Percentiles rank a stretch among this genome's conserved stretches.
Conservation (phyloP, 2,329 filamentous ascomycete genomes). For the Calonectria honghensis region DNA sequence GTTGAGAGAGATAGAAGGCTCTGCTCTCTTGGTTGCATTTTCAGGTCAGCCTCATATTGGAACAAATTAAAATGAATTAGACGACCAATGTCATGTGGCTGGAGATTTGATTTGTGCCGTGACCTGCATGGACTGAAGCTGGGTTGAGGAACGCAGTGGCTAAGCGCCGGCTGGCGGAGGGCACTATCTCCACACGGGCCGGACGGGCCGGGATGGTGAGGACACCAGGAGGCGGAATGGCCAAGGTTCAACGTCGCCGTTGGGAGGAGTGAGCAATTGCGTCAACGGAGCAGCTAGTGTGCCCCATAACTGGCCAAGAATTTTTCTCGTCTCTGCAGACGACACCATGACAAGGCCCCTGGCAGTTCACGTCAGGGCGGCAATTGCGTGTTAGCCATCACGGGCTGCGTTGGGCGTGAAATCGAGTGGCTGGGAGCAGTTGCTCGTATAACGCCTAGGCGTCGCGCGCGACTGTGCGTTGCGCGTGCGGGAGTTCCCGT, state of each 20-base stretch:
- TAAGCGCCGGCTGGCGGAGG: neutral
- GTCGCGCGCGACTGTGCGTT: slow-evolving; percentile 10
- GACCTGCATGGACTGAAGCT: neutral
- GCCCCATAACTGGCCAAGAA: neutral
- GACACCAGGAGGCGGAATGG: neutral
- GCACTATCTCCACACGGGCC: slow-evolving; percentile 11
- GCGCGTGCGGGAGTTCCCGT: slow-evolving; percentile 21
- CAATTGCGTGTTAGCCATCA: slow-evolving; percentile 4
- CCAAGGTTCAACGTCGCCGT: slow-evolving; percentile 3
- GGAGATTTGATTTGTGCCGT: neutral
- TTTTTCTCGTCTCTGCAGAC: neutral
- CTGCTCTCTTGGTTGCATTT: slow-evolving; percentile 11
- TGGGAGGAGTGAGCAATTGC: neutral
- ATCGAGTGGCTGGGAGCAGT: slow-evolving; percentile 40
- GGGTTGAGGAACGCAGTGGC: neutral
- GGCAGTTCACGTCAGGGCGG: neutral
- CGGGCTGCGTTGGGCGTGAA: slow-evolving; percentile 24
- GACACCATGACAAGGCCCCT: neutral
- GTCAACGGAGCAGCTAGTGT: neutral
- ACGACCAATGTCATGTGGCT: neutral
- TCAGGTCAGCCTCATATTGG: slow-evolving; percentile 7
- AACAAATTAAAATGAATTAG: slow-evolving; percentile 5
- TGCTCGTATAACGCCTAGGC: slow-evolving; percentile 8
- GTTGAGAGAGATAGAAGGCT: slow-evolving; percentile 24
- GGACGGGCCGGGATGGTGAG: slow-evolving; percentile 18